Evolutionary conservation across 441 rosid species (phyloP), one percentile per base, ranked within the genome.

Genomic region (Populus hybrid): DNA sequence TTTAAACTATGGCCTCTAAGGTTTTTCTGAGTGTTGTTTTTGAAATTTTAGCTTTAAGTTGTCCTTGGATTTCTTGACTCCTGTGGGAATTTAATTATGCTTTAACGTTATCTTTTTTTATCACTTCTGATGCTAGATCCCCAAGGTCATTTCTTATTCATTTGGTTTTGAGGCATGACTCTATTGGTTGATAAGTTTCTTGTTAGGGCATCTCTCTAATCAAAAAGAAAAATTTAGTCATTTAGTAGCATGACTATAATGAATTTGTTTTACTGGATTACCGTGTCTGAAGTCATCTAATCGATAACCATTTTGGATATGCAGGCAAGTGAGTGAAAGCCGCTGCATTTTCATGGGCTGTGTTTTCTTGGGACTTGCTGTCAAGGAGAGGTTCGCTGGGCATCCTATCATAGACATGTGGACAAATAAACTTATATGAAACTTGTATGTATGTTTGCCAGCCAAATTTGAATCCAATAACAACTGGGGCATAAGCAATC

Each of bases 251-350:
- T 59, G 53, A 6, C 26, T 18, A 31, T 63, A 5, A 38, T 68
- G 35, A 29, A 63, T 21, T 71, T 50, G 50, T 29, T 63, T 50
- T 2, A 16, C 20, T 18, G 64, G 31, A 68, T 16, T 78, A 16
- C 9, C 6, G 23, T 68, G 9, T 70, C 61, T 72, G 50, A 69
- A 35, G 61, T 26, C 40, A 18, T 33, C 24, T 59, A 42, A 69
- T 35, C 67, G 56, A 20, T 75, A 21, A 56, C 21, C 12, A 50
- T 31, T 64, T 16, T 68, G 67, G 40, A 0, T 72, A 20, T 82
- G 87, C 91, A 90, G 93, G 18, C 71, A 79, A 84, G 76, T 6
- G 93, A 88, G 85, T 87, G 83, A 86, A 75, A 16, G 75, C 68
- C 38, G 21, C 20, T 65, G 64, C 59, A 50, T 31, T 77, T 75